Base-by-base conservation (phyloP, 139 green algal genomes). In the Nannochloris sp. region DNA sequence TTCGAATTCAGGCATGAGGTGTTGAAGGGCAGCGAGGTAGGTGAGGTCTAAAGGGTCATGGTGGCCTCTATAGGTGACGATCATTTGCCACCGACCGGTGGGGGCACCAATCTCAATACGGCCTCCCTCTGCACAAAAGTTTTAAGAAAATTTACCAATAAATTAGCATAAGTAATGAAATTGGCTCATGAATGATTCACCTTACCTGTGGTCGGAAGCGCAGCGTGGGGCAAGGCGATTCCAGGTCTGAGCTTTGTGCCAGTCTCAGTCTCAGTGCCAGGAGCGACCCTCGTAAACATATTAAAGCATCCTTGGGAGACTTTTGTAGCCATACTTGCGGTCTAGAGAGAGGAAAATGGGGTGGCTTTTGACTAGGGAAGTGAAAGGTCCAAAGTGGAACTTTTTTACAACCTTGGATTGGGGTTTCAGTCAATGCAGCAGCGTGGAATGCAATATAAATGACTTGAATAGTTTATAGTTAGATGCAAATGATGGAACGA, bases 71-170 rank as follows among this genome's bases (percentile, higher is more conserved):
- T 80, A 83, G 4, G 80, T 59, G 10, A 84, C 61, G 47, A 85
- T 70, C 59, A 83, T 59, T 67, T 83, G 71, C 78, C 78, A 85
- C 39, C 71, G 67, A n/a, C 78, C 78, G 1, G 78, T 84, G 13
- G 78, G 75, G 2, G 78, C 78, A n/a, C 78, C 78, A 27, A 85
- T 47, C 67, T 85, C 75, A 27, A 85, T 72, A 25, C 64, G 55
- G 15, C 78, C 78, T 38, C 78, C 78, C 75, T 83, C 24, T 45
- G 14, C 23, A 35, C 6, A 14, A 64, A 51, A 51, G 42, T 51
- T 51, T 51, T 51, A 27, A 19, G 42, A 19, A 51, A 19, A 19
- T 19, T 51, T 51, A n/a, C n/a, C n/a, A n/a, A n/a, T n/a, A n/a
- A n/a, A n/a, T n/a, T n/a, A 29, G 10, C 12, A 54, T 10, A 13